Evolutionary conservation across 2,329 filamentous ascomycete genomes (phyloP).

Genomic region (Dothideomycetes sp.): DNA sequence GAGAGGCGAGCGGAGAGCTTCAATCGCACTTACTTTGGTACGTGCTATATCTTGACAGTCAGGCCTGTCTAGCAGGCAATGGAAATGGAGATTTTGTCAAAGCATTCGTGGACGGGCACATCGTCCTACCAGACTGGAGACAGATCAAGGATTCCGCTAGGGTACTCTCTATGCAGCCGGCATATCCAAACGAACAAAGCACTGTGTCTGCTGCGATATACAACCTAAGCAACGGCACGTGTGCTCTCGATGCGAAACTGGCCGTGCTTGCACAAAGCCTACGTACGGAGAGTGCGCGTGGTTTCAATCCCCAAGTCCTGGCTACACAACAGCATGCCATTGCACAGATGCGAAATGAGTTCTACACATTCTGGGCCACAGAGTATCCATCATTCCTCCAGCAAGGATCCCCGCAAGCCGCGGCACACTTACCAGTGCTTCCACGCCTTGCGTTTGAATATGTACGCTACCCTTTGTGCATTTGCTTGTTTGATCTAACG

Average conservation of each 20-base stretch:
- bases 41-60: conserved; percentile 44
- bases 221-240: conserved; percentile 34
- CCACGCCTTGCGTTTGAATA: conserved; percentile 28
- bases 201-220: conserved; percentile 25
- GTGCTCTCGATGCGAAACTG: conserved; percentile 33
- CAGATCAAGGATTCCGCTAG: neutral
- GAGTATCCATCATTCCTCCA: conserved; percentile 17
- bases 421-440: conserved; percentile 20
- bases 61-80: conserved; percentile 34
- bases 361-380: conserved; percentile 17
- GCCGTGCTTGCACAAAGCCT: conserved; percentile 31
- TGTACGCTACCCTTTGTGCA: conserved; percentile 25
- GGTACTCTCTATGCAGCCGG: neutral
- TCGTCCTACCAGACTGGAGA: conserved; percentile 3
- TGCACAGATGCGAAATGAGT: conserved; percentile 17
- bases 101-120: conserved; percentile 7
- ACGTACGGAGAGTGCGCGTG: conserved; percentile 25
- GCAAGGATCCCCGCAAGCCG: conserved; percentile 13
- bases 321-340: no score
- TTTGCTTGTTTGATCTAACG: neutral
- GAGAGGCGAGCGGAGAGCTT: conserved; percentile 27
- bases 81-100: conserved; percentile 3
- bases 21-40: conserved; percentile 44
- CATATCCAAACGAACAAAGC: neutral
- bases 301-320: no score